Conservation (phyloP, 306 rosid genomes). For the Sophora flavescens region DNA sequence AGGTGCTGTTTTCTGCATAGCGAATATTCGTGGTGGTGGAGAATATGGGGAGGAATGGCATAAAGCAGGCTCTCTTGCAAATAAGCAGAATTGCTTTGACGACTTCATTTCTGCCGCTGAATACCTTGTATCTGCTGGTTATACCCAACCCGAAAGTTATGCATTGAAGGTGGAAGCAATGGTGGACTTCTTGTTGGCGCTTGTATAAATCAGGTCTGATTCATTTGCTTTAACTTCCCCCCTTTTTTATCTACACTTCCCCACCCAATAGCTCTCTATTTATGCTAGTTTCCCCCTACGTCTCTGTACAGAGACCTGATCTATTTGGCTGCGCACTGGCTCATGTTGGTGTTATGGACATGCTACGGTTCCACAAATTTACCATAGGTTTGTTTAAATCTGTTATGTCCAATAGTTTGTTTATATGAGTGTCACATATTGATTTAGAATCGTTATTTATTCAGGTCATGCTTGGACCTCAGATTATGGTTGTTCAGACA, state of each 20-base stretch:
- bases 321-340: slow-evolving; percentile 95
- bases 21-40: slow-evolving; percentile 98
- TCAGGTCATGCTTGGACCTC: slow-evolving; percentile 98
- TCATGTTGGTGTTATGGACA: slow-evolving; percentile 99
- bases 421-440: slow-evolving; percentile 13
- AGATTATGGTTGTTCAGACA: slow-evolving; percentile 93
- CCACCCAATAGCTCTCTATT: slow-evolving; percentile 4
- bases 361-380: slow-evolving; percentile 95
- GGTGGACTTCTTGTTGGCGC: slow-evolving; percentile 99
- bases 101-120: slow-evolving; percentile 93
- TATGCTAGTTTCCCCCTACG: slow-evolving; percentile 24
- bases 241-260: slow-evolving; percentile 20
- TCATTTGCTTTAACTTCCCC: slow-evolving; percentile 31
- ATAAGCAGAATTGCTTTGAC: slow-evolving; percentile 95
- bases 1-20: slow-evolving; percentile 84
- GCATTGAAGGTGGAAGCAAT: slow-evolving; percentile 97
- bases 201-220: slow-evolving; percentile 88
- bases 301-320: slow-evolving; percentile 79
- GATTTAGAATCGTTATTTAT: slow-evolving; percentile 42
- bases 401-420: slow-evolving; percentile 15
- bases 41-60: slow-evolving; percentile 99
- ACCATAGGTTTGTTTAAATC: slow-evolving; percentile 75
- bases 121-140: slow-evolving; percentile 84
- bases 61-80: slow-evolving; percentile 92
- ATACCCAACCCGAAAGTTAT: slow-evolving; percentile 79